Evolutionary conservation across 139 green algal genomes (phyloP), one percentile per base, ranked within the genome.

Genomic region (Closterium sp.): DNA sequence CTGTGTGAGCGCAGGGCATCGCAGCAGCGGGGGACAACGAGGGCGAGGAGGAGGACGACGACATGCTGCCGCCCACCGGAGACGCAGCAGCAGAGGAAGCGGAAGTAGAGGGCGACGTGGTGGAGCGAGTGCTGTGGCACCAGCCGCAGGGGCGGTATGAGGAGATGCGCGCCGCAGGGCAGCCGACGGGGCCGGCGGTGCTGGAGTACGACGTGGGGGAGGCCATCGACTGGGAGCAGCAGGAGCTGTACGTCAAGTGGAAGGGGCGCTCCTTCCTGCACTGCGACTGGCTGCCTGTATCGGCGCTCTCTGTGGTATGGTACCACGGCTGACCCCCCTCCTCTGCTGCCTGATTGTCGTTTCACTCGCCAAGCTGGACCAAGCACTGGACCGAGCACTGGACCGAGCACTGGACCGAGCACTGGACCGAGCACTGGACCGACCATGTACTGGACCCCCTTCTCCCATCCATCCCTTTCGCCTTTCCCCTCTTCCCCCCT

Each of bases 201-300:
- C 28, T 88, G 43, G 81, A 94, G 23, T 84, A 76, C 32, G 36
- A 95, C 31, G 35, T 81, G 31, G 23, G 25, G 19, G 43, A 36
- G 69, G 32, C n/a, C 34, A 84, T 86, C 28, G 25, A 93, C 34
- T 95, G 93, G 89, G 90, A 94, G 30, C 90, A 28, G 32, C 92
- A 92, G 2, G 97, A 99, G 96, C 98, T 99, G 86, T 94, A 95
- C 32, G 94, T 99, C 90, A 99, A 99, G 95, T 99, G 97, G 97
- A 96, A 96, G 84, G 93, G 96, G 30, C 95, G 93, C 88, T 96
- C 94, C 31, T 97, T 98, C 96, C 96, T 97, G 64, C 97, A 99
- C 95, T 97, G 93, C 95, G 95, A 92, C 81, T 99, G 97, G 97
- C 96, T 98, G 43, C 87, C 55, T 5, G 91, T 94, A 0, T 86